Evolutionary conservation across 1,284 basidiomycete genomes (phyloP), one percentile per base, ranked within the genome.

Genomic region (Phlebopus sp.): DNA sequence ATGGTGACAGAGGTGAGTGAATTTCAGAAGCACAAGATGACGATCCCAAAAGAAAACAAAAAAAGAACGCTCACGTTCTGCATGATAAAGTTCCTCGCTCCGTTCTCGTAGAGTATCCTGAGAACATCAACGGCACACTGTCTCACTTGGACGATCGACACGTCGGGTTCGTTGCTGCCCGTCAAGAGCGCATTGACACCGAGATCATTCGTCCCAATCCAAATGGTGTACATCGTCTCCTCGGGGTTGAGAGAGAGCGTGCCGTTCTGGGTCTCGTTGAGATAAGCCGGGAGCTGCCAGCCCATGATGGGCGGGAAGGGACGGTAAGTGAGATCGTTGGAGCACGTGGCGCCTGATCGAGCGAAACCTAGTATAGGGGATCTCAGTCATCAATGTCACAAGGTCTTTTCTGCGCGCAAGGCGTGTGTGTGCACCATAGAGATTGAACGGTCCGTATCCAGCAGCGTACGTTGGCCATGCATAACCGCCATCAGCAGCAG

Each of bases 201-300:
- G 6, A 76, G 59, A 54, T 75, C 74, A 52, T 76, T 76, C 14
- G 75, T 74, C 7, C 74, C 75, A 46, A 77, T 77, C 76, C 75
- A 77, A 6, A 77, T 61, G n/a, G 73, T 72, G 51, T 72, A 76
- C 11, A 76, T 54, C 5, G 76, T 77, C 40, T 71, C 64, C 9
- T 68, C 56, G 0, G 69, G 50, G 21, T 39, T 39, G 54, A 46
- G 69, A 42, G 2, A 57, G 52, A 44, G 64, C 52, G 53, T 66
- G 57, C 42, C 57, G 30, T 51, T 51, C 10, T 45, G 46, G 0
- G 49, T 56, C 40, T 66, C 63, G 10, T 62, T 55, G 27, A 71
- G 49, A 56, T 67, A 76, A 9, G 56, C 21, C 7, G 74, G 74
- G 5, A 75, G 59, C 42, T 60, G 62, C 47, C 41, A 60, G 19